Base-by-base conservation (phyloP, 345 rosid genomes). In the Boechera divaricarpa region DNA sequence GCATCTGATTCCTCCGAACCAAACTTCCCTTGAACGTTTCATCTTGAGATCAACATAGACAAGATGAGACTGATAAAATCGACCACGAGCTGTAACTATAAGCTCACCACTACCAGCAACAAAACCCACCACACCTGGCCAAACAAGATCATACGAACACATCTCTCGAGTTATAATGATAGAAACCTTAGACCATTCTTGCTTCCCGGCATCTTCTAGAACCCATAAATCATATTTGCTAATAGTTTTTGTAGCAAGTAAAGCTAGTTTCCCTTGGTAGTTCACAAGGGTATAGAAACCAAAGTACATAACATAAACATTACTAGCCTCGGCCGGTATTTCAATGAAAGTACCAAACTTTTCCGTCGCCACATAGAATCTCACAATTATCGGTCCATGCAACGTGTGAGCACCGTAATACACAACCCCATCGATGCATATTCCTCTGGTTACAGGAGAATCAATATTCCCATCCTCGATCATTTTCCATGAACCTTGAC, bases 401-500 rank as follows among this genome's bases (percentile, higher is more conserved):
- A 1, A 1, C 4, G 53, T 63, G 15, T 15, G 2, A 63, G 38
- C 53, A 28, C 9, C 24, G 26, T 64, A 64, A 28, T 64, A 64
- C 26, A 45, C 18, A 21, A 64, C 7, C 8, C 69, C 28, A 1
- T 44, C 9, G 5, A 64, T 6, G 54, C 69, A 64, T 64, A 45
- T 4, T 44, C 54, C 26, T 33, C 6, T 58, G 26, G 63, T 33
- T 7, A 2, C 7, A 15, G 69, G 69, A 29, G 5, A 1, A 7
- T 45, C 39, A 45, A 5, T 2, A 45, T 29, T 15, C 1, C 2
- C 13, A 28, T 28, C 69, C 26, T 64, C 24, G 9, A 64, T 64
- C 26, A 16, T 64, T n/a, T n/a, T 44, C 69, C 54, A 64, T 64
- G 55, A 64, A 5, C 54, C 55, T 45, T 29, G 39, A 41, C 28